Evolutionary conservation across 225 moss, liverwort and hornwort species (phyloP), one percentile per base, ranked within the genome.

Genomic region (Thuidium tamariscinum): DNA sequence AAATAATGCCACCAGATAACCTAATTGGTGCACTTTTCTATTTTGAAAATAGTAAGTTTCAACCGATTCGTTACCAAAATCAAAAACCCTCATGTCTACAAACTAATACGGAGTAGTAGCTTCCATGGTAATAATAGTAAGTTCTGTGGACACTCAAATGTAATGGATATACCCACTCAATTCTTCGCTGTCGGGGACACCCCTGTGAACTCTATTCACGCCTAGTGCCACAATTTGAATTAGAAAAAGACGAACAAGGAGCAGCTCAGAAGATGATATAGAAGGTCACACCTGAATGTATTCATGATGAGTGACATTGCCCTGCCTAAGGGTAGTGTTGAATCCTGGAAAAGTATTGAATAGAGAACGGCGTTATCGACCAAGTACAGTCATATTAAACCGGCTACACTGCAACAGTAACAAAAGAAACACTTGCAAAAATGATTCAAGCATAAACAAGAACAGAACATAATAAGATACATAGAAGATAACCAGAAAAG

Each of bases 221-320:
- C 18, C 65, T 62, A 63, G 12, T 80, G 62, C 81, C 81, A 69
- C 48, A 49, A 60, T 71, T 85, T 83, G 13, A 56, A 76, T 79
- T 67, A 84, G 32, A 62, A 61, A 73, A 81, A 64, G 30, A 64
- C 59, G 72, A 86, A 81, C 51, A 29, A 77, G 68, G 86, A 76
- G 71, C 44, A 48, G 65, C 73, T 68, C 37, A 66, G 67, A 68
- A 69, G 62, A 12, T 60, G 39, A 66, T 13, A 82, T 63, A 46
- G 61, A 65, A 78, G 71, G 83, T 84, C 90, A 77, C 32, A 97
- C 98, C 99, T 99, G 99, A 85, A 99, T 94, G 76, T 99, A 99
- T 85, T 99, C 99, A 85, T 99, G 99, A 92, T 99, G 99, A 57
- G 99, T 99, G 71, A 99, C 90, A 87, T 96, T 99, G 61, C 99